These are phyloP conservation scores for Casuarina glauca DNA, from an alignment of 306 rosid species.

Conservation along the genomic window DNA sequence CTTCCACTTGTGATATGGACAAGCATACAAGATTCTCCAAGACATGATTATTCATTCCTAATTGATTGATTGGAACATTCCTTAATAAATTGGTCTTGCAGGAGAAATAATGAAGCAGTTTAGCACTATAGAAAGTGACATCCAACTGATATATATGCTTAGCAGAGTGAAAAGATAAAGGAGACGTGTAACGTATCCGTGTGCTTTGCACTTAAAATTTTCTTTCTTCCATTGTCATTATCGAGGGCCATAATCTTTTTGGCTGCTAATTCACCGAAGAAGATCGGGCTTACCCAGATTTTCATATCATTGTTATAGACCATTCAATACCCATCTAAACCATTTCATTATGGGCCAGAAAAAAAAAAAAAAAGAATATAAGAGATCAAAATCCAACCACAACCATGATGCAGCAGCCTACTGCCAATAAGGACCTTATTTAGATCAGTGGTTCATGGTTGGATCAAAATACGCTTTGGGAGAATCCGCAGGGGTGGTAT, in stretches of 20 bases:
- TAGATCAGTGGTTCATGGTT: not conserved
- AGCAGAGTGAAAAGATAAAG: not conserved
- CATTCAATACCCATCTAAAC: conserved; percentile 37
- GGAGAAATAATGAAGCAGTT: not conserved
- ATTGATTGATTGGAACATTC: not conserved
- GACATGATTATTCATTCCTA: not conserved
- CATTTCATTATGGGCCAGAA: conserved; percentile 12
- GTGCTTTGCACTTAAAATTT: not conserved
- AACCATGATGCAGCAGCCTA: conserved; percentile 15
- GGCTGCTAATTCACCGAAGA: not conserved
- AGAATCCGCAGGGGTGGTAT: too few relatives aligned
- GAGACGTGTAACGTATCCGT: too few relatives aligned
- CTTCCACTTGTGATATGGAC: not conserved
- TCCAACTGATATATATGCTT: not conserved
- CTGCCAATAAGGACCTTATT: not conserved
- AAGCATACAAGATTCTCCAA: not conserved
- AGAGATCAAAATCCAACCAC: conserved; percentile 16
- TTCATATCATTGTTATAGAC: conserved; percentile 17
- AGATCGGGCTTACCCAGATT: not conserved
- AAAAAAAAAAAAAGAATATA: not conserved
- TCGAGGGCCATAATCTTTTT: conserved; percentile 30
- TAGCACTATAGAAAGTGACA: not conserved
- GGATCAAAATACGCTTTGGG: too few relatives aligned
- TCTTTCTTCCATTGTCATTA: conserved; percentile 22
- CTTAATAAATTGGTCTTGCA: not conserved